Conservation (phyloP, 2,329 filamentous ascomycete genomes). For the Phyllachora maydis region DNA sequence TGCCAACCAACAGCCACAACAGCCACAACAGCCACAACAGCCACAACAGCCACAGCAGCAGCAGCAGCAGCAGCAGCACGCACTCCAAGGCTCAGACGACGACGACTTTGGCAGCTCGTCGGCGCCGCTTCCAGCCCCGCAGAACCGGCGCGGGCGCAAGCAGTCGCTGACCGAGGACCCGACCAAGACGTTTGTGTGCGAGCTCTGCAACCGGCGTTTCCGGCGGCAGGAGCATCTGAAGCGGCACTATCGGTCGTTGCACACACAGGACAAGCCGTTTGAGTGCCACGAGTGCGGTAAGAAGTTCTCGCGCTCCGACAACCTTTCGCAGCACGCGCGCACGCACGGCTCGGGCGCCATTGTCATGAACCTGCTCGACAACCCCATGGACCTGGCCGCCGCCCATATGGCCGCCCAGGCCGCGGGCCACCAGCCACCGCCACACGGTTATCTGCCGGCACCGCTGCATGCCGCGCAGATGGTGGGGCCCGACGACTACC, state of each 20-base stretch:
- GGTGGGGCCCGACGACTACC: slow-evolving; percentile 36
- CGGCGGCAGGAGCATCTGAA: slow-evolving; percentile 96
- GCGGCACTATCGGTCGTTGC: slow-evolving; percentile 93
- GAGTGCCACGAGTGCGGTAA: slow-evolving; percentile 96
- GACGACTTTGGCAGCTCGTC: slow-evolving; percentile 13
- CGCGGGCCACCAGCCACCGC: slow-evolving; percentile 6
- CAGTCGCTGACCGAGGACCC: slow-evolving; percentile 95
- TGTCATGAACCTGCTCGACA: slow-evolving; percentile 73
- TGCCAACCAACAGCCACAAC: no score
- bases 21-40: no score
- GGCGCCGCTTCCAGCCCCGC: slow-evolving; percentile 29
- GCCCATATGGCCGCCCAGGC: no score
- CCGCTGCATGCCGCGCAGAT: slow-evolving; percentile 18
- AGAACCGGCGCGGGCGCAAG: slow-evolving; percentile 89
- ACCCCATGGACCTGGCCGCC: slow-evolving; percentile 28
- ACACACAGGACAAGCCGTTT: slow-evolving; percentile 97
- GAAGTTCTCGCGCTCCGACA: slow-evolving; percentile 97
- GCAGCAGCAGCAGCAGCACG: no score
- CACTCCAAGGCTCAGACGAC: slow-evolving; percentile 3
- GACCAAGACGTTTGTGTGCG: slow-evolving; percentile 95
- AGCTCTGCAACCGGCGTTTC: slow-evolving; percentile 91
- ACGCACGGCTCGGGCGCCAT: slow-evolving; percentile 84
- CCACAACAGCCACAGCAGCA: no score
- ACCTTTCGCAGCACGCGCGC: slow-evolving; percentile 85
- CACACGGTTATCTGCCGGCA: slow-evolving; percentile 15